phyloP scores from a whole-genome alignment of 2,329 filamentous ascomycete genomes.

The Alternaria brassicicola region DNA sequence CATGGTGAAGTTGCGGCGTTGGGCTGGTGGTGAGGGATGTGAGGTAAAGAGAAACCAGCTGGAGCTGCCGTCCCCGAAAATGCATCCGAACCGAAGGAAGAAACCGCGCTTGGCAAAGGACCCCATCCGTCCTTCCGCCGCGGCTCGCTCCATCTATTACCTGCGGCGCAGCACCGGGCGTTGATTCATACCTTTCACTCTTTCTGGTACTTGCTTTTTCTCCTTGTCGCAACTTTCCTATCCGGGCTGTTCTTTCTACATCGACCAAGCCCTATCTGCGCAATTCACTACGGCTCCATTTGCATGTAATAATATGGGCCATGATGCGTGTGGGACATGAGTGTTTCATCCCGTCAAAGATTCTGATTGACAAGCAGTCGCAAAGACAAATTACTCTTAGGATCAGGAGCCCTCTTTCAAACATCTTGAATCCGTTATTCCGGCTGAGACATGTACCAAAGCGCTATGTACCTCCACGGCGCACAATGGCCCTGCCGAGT shows the following conservation, averaged over 20 bases:
- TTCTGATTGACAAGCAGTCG: background rate
- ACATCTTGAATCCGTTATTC: too few relatives aligned
- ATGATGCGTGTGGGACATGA: background rate
- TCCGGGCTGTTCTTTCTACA: background rate
- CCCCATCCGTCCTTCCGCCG: constrained; percentile 32
- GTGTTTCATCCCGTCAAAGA: background rate
- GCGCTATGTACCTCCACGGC: background rate
- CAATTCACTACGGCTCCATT: background rate
- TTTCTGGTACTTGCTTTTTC: background rate
- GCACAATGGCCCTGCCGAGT: background rate
- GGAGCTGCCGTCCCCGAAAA: constrained; percentile 43
- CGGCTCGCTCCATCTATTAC: constrained; percentile 17
- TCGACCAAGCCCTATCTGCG: background rate
- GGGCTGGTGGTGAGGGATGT: constrained; percentile 45
- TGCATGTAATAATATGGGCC: constrained; percentile 2
- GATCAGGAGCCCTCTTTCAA: too few relatives aligned
- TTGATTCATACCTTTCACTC: background rate
- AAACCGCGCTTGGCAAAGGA: constrained; percentile 38
- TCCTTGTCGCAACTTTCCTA: background rate
- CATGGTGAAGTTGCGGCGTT: constrained; percentile 47
- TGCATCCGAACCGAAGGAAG: constrained; percentile 33
- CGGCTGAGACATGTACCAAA: background rate
- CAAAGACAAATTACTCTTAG: too few relatives aligned
- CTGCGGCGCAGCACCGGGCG: constrained; percentile 6
- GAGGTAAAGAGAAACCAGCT: constrained; percentile 41